These are phyloP conservation scores for Eremomyces bilateralis DNA, from an alignment of 495 filamentous ascomycete genomes.

Conservation along the genomic window DNA sequence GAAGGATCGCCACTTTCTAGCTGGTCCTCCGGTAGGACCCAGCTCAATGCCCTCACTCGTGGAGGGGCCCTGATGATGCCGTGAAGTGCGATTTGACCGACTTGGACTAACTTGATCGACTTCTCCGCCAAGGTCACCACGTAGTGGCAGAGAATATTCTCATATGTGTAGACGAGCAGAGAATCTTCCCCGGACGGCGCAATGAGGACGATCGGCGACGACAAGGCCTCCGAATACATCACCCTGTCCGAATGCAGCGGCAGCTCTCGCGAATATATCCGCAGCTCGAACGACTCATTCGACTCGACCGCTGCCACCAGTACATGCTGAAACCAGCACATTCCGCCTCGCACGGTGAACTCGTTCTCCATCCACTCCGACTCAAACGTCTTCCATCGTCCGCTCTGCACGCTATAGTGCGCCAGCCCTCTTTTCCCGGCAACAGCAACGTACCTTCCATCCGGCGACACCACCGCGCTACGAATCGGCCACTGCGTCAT, in stretches of 20 bases:
- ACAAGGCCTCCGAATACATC: constrained; percentile 53
- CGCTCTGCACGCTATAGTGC: constrained; percentile 87
- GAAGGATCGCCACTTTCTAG: constrained; percentile 84
- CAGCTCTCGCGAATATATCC: constrained; percentile 75
- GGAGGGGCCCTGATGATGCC: constrained; percentile 89
- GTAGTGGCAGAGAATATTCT: constrained; percentile 90
- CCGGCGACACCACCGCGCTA: constrained; percentile 62
- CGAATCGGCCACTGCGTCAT: constrained; percentile 83
- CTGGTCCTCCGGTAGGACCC: constrained; percentile 86
- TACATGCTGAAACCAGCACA: constrained; percentile 98
- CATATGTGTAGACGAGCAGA: constrained; percentile 84
- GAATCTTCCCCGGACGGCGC: constrained; percentile 83
- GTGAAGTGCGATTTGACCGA: constrained; percentile 91
- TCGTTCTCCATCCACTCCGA: constrained; percentile 64
- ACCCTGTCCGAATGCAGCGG: constrained; percentile 49
- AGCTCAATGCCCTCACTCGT: constrained; percentile 79
- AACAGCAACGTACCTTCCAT: constrained; percentile 86
- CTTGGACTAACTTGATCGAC: constrained; percentile 58
- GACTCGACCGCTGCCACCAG: constrained; percentile 84
- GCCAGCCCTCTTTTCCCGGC: constrained; percentile 82
- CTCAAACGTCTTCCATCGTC: constrained; percentile 86
- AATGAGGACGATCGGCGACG: constrained; percentile 67
- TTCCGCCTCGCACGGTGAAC: constrained; percentile 80
- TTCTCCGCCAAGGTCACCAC: constrained; percentile 49
- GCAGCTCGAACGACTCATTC: constrained; percentile 28